Conservation (phyloP, 768 basidiomycete species). For the Galerina sulciceps region DNA sequence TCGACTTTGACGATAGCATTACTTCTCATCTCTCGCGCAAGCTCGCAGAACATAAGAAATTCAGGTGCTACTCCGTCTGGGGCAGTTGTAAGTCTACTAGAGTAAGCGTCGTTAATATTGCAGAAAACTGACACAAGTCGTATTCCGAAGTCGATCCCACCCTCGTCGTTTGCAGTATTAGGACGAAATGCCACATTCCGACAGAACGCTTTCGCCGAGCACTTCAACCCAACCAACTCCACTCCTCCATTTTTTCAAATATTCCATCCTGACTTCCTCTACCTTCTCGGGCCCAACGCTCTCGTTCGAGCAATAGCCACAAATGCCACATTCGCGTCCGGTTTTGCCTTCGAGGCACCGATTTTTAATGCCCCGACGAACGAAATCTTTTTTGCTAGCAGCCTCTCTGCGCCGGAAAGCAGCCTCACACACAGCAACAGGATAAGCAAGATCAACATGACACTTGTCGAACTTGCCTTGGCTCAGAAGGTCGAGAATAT, state of each 20-base stretch:
- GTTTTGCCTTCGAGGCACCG: slow-evolving; percentile 77
- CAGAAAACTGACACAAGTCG: no score
- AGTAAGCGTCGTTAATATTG: no score
- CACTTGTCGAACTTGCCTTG: slow-evolving; percentile 53
- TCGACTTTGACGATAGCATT: neutral
- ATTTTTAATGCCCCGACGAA: slow-evolving; percentile 65
- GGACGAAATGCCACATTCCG: slow-evolving; percentile 45
- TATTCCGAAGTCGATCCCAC: slow-evolving; percentile 20
- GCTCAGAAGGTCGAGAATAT: slow-evolving; percentile 35
- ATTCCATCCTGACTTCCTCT: slow-evolving; percentile 50
- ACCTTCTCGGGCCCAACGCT: slow-evolving; percentile 58
- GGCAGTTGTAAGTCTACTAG: neutral
- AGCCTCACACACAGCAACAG: slow-evolving; percentile 65
- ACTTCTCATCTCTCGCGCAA: neutral
- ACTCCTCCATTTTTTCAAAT: slow-evolving; percentile 57
- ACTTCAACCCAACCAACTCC: slow-evolving; percentile 62
- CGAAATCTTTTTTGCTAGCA: slow-evolving; percentile 72
- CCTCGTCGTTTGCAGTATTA: slow-evolving; percentile 54
- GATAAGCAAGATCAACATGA: slow-evolving; percentile 63
- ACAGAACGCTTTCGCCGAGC: slow-evolving; percentile 35
- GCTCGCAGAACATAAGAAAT: neutral
- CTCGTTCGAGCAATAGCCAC: slow-evolving; percentile 61
- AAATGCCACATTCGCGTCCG: slow-evolving; percentile 55
- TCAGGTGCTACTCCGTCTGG: neutral
- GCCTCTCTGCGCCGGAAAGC: slow-evolving; percentile 66